Base-by-base conservation (phyloP, 2,329 filamentous ascomycete genomes). In the Fusarium sp. region DNA sequence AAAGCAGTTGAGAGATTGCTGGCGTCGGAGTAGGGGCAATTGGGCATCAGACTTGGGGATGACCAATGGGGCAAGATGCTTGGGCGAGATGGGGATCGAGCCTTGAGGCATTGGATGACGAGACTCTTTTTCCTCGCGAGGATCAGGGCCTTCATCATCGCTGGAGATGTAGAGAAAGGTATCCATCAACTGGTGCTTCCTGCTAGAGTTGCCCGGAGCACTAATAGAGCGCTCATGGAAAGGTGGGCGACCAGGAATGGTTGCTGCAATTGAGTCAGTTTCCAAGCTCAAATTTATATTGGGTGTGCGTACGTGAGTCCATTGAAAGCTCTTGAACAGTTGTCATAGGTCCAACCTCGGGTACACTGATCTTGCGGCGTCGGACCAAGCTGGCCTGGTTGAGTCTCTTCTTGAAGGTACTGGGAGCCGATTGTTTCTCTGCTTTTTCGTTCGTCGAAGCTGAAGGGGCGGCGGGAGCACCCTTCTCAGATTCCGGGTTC, bases 251-350 rank as follows among this genome's bases (percentile, higher is more conserved):
- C 90, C 91, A 37, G 91, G 91, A 74, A 93, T 92, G 32, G 91
- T 93, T 71, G 91, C 91, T 92, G 73, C 4, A 52, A 43, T 60
- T 79, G 8, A 22, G 66, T 81, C 30, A 81, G 74, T 72, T 43
- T 63, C 20, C 20, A 45, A 43, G 11, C 14, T 25, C 25, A 43
- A 52, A 17, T 43, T 54, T 30, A 38, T 11, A 10, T 2, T 25
- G 8, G 27, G 14, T 15, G 14, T 20, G 61, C 91, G 84, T 85
- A 93, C 91, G 91, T 77, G 91, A 93, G 82, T 93, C 91, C 90
- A 93, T 92, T 61, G 90, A 81, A 58, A 88, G 82, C 78, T 93
- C 91, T 72, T 92, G 90, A 15, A 93, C 91, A 2, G 91, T 92
- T 6, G 90, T 92, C 90, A 92, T 91, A 37, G 90, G 90, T 2